Conservation (phyloP, 106 monocot species). For the Cymbidium sinense region DNA sequence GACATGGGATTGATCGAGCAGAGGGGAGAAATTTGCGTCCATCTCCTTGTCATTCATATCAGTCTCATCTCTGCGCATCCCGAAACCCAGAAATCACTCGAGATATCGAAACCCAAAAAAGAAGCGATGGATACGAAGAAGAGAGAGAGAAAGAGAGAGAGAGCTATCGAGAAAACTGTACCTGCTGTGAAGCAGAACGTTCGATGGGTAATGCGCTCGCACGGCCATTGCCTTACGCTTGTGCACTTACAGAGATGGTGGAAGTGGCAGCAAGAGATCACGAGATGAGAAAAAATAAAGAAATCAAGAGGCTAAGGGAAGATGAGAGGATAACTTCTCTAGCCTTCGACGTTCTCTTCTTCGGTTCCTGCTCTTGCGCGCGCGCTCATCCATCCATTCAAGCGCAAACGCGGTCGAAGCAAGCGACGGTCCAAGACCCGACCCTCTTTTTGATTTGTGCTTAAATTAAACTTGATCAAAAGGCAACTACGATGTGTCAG, state of each 20-base stretch:
- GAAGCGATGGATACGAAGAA: background rate
- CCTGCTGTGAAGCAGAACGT: conserved; percentile 28
- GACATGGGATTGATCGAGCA: conserved; percentile 16
- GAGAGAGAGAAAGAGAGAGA: background rate
- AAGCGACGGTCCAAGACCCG: background rate
- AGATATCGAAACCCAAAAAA: conserved; percentile 3
- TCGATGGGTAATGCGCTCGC: conserved; percentile 48
- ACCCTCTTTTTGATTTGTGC: background rate
- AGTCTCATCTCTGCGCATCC: conserved; percentile 12
- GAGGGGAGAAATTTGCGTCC: conserved; percentile 13
- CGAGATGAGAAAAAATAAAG: background rate
- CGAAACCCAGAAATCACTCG: background rate
- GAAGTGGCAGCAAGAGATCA: background rate
- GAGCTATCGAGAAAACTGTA: background rate
- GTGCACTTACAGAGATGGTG: no score
- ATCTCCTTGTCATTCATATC: conserved; percentile 22
- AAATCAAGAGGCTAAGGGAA: background rate
- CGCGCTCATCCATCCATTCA: background rate
- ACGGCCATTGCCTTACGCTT: conserved; percentile 34
- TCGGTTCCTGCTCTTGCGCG: background rate
- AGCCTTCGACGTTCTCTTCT: background rate
- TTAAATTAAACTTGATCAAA: background rate
- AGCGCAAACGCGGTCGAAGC: background rate
- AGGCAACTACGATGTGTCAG: background rate
- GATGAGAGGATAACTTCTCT: background rate